These are phyloP conservation scores for Chaetoceros tenuissimus DNA, from an alignment of 108 stramenopile species.

Conservation along the genomic window DNA sequence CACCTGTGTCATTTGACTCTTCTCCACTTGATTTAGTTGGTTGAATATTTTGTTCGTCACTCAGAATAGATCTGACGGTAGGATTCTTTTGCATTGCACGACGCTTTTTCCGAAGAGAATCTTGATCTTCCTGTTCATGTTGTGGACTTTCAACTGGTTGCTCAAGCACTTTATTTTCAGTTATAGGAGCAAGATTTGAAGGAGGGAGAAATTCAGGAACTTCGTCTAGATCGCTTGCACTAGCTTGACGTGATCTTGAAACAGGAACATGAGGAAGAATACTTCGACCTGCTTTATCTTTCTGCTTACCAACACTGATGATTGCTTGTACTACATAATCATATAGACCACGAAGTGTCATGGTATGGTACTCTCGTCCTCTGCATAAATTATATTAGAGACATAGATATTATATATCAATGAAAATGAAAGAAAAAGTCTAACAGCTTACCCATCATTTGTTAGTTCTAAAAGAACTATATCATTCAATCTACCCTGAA, in stretches of 20 bases:
- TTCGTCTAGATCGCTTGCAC: background rate
- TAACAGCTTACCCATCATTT: conserved; percentile 43
- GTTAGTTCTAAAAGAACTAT: conserved; percentile 60
- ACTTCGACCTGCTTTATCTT: background rate
- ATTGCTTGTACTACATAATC: conserved; percentile 56
- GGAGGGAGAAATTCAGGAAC: background rate
- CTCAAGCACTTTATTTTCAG: background rate
- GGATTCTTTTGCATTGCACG: background rate
- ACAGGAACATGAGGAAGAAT: background rate
- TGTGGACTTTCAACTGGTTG: background rate
- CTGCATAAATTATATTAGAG: background rate
- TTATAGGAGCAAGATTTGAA: background rate
- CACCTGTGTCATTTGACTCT: background rate
- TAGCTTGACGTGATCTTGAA: background rate
- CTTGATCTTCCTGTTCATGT: no score
- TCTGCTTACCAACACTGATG: conserved; percentile 17
- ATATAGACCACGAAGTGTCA: conserved; percentile 54
- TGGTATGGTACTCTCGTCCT: conserved; percentile 14
- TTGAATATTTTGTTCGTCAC: background rate
- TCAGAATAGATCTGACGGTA: background rate
- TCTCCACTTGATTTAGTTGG: background rate
- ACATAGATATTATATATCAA: background rate
- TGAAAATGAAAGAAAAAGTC: background rate
- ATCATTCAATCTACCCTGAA: conserved; percentile 56
- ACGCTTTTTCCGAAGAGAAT: no score